These are phyloP conservation scores for Quercus agrifolia DNA, from an alignment of 306 rosid species.

Conservation along the genomic window DNA sequence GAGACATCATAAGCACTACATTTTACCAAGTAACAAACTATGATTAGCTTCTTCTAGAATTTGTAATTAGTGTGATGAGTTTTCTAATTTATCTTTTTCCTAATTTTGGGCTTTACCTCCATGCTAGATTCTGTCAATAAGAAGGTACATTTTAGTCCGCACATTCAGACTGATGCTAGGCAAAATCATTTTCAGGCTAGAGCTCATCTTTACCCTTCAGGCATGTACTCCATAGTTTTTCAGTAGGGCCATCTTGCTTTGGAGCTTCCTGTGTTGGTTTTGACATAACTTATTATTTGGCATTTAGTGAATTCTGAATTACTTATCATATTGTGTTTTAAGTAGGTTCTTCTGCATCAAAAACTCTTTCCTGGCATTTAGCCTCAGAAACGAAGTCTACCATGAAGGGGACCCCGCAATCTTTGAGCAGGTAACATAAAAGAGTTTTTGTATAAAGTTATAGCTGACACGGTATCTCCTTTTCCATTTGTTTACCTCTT, in stretches of 20 bases:
- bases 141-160: constrained; percentile 79
- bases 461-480: not conserved
- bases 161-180: constrained; percentile 47
- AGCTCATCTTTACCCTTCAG: constrained; percentile 59
- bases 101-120: constrained; percentile 1
- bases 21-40: constrained; percentile 56
- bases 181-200: constrained; percentile 53
- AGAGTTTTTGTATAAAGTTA: not conserved
- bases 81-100: constrained; percentile 4
- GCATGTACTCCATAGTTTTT: constrained; percentile 30
- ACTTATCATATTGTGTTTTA: constrained; percentile 12
- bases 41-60: constrained; percentile 26
- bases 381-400: constrained; percentile 88
- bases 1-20: constrained; percentile 91
- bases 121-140: constrained; percentile 62
- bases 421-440: constrained; percentile 46
- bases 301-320: constrained; percentile 9
- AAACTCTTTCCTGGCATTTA: constrained; percentile 93
- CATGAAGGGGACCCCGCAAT: constrained; percentile 45
- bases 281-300: constrained; percentile 1
- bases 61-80: constrained; percentile 7
- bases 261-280: constrained; percentile 5
- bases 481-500: not conserved
- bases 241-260: constrained; percentile 5
- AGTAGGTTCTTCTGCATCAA: constrained; percentile 59